These are phyloP conservation scores for Cryptococcus wingfieldii DNA, from an alignment of 1,284 basidiomycete genomes.

Conservation along the genomic window DNA sequence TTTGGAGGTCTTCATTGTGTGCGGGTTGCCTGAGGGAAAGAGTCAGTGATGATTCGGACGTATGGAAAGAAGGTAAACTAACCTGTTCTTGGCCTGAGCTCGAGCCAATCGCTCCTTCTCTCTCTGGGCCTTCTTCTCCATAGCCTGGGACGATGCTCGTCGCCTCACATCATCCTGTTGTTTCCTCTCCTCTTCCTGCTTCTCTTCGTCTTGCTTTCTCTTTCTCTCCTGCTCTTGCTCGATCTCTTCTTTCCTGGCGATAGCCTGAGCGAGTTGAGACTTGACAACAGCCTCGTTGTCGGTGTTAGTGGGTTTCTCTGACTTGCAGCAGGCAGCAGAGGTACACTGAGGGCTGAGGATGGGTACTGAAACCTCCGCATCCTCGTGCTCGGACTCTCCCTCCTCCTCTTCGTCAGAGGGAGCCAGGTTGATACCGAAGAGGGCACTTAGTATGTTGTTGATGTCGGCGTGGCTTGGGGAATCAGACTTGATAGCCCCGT, in stretches of 20 bases:
- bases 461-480: slow-evolving; percentile 5
- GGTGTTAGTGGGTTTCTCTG: no score
- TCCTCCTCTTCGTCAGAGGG: background rate
- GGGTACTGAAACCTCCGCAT: no score
- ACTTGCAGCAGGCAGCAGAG: no score
- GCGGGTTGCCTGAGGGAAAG: background rate
- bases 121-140: slow-evolving; percentile 69
- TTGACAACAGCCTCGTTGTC: no score
- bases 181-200: no score
- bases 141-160: no score
- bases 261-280: background rate
- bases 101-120: slow-evolving; percentile 58
- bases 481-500: slow-evolving; percentile 14
- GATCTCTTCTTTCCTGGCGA: slow-evolving; percentile 50
- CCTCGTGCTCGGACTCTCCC: no score
- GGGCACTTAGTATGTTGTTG: slow-evolving; percentile 31
- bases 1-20: slow-evolving; percentile 28
- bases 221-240: background rate
- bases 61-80: background rate
- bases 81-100: slow-evolving; percentile 12
- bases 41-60: no score
- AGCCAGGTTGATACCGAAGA: slow-evolving; percentile 39
- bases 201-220: background rate
- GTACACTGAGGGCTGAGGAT: no score
- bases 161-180: no score